Percentiles rank a stretch among this genome's conserved stretches.
phyloP scores from a whole-genome alignment of 2,329 filamentous ascomycete species.

The Pyrenophora tritici-repentis region DNA sequence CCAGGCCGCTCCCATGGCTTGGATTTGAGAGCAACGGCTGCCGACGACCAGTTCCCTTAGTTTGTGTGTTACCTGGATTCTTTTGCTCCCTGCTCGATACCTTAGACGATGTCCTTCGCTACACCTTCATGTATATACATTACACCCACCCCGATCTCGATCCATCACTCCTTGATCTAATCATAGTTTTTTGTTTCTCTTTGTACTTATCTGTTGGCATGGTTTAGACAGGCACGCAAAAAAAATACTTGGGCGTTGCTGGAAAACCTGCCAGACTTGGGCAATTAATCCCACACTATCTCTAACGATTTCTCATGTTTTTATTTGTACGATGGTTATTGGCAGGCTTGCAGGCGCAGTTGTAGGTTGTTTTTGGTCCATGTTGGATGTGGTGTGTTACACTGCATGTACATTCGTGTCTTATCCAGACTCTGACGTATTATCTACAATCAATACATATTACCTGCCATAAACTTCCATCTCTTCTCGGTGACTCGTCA shows the following conservation, averaged over 20 bases:
- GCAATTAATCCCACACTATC: slow-evolving; percentile 22
- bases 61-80: slow-evolving; percentile 4
- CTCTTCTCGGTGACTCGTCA: not conserved
- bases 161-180: slow-evolving; percentile 25
- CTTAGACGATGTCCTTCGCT: slow-evolving; percentile 19
- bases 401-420: slow-evolving; percentile 17
- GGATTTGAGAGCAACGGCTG: slow-evolving; percentile 33
- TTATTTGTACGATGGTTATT: slow-evolving; percentile 13
- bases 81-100: slow-evolving; percentile 12
- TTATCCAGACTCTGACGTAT: slow-evolving; percentile 5
- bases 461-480: too few species aligned
- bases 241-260: slow-evolving; percentile 12
- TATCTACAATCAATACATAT: slow-evolving; percentile 1
- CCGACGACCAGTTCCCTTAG: not conserved
- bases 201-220: slow-evolving; percentile 16
- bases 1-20: slow-evolving; percentile 37
- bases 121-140: slow-evolving; percentile 26
- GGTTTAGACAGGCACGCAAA: slow-evolving; percentile 17
- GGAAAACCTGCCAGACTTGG: slow-evolving; percentile 20
- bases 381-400: slow-evolving; percentile 13
- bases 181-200: slow-evolving; percentile 18
- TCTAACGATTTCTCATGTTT: slow-evolving; percentile 24
- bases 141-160: slow-evolving; percentile 3
- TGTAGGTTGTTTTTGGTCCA: slow-evolving; percentile 10
- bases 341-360: slow-evolving; percentile 6